Base-by-base conservation (phyloP, 2,329 filamentous ascomycete species). In the Penicillium sp. region DNA sequence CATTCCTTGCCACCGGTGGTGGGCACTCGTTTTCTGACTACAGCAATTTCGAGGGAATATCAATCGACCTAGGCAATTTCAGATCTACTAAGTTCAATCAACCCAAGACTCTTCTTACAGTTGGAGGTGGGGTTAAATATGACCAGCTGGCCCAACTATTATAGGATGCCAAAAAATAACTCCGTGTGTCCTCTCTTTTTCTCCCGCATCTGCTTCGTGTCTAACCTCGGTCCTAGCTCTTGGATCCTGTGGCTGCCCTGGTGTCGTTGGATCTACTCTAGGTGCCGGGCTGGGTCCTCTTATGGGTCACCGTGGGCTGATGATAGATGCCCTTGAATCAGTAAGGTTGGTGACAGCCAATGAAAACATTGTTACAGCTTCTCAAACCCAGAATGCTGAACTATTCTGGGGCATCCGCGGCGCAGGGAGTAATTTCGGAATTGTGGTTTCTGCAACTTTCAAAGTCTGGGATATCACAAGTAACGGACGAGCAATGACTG, bases 381-480 rank as follows among this genome's bases (percentile, higher is more conserved):
- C 69, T 16, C 51, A 61, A 11, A 61, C 55, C 10, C 51, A 73
- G 30, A 69, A 75, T 48, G 46, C 67, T 0, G 73, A 77, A 6
- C 68, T 78, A 13, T 73, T 76, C 51, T 78, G 73, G 57, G 76
- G 72, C 1, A 55, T 77, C 4, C 71, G 69, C 14, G 76, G 76
- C 3, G 76, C 75, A 4, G 76, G 70, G 7, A 70, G 70, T 44
- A 70, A 74, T 18, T 77, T 76, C 50, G 76, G 74, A 16, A 71
- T 77, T 53, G 67, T 76, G 26, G 73, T 70, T 4, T 49, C 41
- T 14, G 62, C 60, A 18, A 70, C 65, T 16, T 74, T 69, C 58
- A 66, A 69, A 45, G 63, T 75, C 18, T 66, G 67, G 13, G 27
- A 56, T 32, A 34, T 46, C 27, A 44, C 42, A 32, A 57, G 63